Conservation (phyloP, 192 early-diverging fungal genomes). For the Pilaira anomala region DNA sequence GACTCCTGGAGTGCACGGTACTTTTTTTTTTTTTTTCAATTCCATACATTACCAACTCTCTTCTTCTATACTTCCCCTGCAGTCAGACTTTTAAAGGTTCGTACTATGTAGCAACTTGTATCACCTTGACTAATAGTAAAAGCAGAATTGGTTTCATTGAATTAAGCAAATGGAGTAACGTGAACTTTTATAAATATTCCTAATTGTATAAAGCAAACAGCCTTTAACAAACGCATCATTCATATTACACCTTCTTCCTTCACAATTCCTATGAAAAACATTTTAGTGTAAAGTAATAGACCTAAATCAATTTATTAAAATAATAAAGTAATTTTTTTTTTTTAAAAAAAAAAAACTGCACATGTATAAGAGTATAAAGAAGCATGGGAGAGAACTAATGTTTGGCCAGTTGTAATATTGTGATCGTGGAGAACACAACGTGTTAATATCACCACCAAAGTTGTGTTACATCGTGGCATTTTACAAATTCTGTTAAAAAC, state of each 20-base stretch:
- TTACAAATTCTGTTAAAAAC: constrained; percentile 26
- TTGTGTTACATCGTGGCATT: constrained; percentile 23
- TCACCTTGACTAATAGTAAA: constrained; percentile 31
- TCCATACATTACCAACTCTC: constrained; percentile 27
- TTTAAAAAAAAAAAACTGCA: no score
- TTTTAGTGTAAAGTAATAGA: no score
- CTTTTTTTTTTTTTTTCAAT: no score
- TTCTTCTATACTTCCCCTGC: constrained; percentile 29
- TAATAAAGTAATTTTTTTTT: no score
- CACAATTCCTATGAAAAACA: no score
- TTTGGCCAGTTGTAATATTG: constrained; percentile 17
- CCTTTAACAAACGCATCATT: constrained; percentile 38
- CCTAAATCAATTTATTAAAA: no score
- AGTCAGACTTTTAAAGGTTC: constrained; percentile 22
- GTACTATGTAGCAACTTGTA: no score
- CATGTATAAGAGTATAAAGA: no score
- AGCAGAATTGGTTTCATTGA: constrained; percentile 29
- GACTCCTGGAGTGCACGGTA: constrained; percentile 15
- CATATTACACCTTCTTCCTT: no score
- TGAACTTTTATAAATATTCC: constrained; percentile 23
- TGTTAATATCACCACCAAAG: constrained; percentile 25
- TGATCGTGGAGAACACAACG: constrained; percentile 27
- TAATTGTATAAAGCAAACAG: no score
- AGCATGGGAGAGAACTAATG: no score
- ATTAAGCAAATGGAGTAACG: constrained; percentile 32